Evolutionary conservation across 345 rosid genomes (phyloP).

Genomic region (Ricinus communis): DNA sequence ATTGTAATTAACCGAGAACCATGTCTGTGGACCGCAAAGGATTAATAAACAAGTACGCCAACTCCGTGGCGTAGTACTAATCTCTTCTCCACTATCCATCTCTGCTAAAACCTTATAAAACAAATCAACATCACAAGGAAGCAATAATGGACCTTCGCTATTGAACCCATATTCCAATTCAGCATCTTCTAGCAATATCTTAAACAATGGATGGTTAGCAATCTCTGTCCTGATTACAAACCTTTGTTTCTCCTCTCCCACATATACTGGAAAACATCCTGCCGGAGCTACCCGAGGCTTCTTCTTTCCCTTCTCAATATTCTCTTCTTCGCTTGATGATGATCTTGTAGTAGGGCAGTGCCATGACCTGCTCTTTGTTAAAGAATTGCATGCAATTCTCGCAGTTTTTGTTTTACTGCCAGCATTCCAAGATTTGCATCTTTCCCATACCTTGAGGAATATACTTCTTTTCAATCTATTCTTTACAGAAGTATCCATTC

Average conservation of each 20-base stretch:
- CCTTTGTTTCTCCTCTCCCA: slow-evolving; percentile 56
- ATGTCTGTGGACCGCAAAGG: slow-evolving; percentile 21
- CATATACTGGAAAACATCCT: slow-evolving; percentile 76
- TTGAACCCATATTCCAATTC: slow-evolving; percentile 61
- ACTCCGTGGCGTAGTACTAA: not conserved
- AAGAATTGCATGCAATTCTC: no score
- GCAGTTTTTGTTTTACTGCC: no score
- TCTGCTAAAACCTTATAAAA: slow-evolving; percentile 57
- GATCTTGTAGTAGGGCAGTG: not conserved
- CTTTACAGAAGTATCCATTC: slow-evolving; percentile 22
- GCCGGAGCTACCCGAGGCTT: slow-evolving; percentile 35
- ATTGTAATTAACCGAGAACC: not conserved
- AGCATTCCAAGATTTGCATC: slow-evolving; percentile 22
- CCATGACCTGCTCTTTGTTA: slow-evolving; percentile 23
- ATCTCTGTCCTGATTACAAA: slow-evolving; percentile 50
- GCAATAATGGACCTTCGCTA: slow-evolving; percentile 61
- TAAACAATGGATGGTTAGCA: slow-evolving; percentile 70
- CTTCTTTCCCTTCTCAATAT: not conserved
- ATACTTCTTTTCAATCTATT: slow-evolving; percentile 16
- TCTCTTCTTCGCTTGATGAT: not conserved
- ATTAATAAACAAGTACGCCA: not conserved
- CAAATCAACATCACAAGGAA: slow-evolving; percentile 73
- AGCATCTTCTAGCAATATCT: slow-evolving; percentile 70
- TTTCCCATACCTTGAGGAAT: slow-evolving; percentile 18
- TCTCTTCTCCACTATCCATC: slow-evolving; percentile 36